Percentiles rank a stretch among this genome's conserved stretches.
These are phyloP conservation scores for Alternaria dauci DNA, from an alignment of 2,329 filamentous ascomycete species.

Conservation along the genomic window DNA sequence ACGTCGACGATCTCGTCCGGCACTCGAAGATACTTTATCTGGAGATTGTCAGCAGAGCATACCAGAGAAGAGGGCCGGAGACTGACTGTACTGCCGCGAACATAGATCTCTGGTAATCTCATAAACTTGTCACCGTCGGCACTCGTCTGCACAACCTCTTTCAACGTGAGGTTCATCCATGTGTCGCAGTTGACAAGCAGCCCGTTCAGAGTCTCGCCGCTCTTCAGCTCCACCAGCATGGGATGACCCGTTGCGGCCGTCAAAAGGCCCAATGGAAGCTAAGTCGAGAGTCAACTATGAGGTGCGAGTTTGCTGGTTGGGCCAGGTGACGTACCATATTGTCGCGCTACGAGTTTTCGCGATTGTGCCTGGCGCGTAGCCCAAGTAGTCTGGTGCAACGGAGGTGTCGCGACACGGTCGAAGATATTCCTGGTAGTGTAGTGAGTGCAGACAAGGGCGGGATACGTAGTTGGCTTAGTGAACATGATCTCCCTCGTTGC, in stretches of 20 bases:
- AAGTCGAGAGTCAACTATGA: constrained; percentile 19
- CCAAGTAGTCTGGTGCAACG: neutral
- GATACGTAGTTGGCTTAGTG: constrained; percentile 1
- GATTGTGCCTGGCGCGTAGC: neutral
- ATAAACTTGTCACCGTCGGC: constrained; percentile 95
- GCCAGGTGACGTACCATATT: constrained; percentile 36
- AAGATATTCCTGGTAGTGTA: neutral
- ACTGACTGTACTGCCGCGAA: constrained; percentile 94
- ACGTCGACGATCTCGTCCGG: constrained; percentile 96
- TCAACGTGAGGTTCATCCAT: constrained; percentile 99
- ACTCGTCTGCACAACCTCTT: constrained; percentile 96
- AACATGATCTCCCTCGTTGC: constrained; percentile 5
- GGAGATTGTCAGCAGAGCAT: neutral
- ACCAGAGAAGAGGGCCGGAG: constrained; percentile 31
- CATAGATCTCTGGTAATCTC: constrained; percentile 90
- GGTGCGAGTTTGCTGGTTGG: neutral
- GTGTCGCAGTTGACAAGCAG: constrained; percentile 97
- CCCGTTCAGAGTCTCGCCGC: constrained; percentile 95
- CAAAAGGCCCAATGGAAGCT: constrained; percentile 79
- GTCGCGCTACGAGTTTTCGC: constrained; percentile 1
- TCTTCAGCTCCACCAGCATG: constrained; percentile 97
- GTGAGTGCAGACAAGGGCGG: neutral
- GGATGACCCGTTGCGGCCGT: constrained; percentile 97
- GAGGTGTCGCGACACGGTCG: neutral
- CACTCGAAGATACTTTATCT: constrained; percentile 99